Evolutionary conservation across 371 early-diverging fungal species (phyloP), one percentile per base, ranked within the genome.

Genomic region (Mucor piriformis): DNA sequence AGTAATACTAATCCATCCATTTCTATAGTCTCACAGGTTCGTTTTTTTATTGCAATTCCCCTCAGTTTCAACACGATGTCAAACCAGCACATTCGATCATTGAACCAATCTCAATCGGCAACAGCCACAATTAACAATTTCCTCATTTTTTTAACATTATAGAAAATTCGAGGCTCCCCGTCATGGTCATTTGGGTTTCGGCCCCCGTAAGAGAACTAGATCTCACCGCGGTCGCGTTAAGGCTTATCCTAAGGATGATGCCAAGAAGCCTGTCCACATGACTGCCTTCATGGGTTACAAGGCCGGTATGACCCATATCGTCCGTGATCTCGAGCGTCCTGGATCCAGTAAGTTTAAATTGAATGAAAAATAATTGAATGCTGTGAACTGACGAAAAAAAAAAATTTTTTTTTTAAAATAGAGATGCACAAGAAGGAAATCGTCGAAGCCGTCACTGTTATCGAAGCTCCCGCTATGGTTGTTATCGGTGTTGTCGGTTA

Each of bases 291-390:
- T 99, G 77, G 98, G 92, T 69, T 99, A 99, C 94, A 99, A 99
- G 94, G 99, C 97, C 59, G 99, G 99, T 79, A 99, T 99, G 99
- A 97, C 99, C 78, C 99, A 99, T 88, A 91, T 99, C 74, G 96
- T 99, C 67, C 94, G 99, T 72, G 97, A 97, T 77, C 82, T 97
- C 74, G 96, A 96, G 72, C 91, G 96, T 78, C 96, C 97, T 66
- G 96, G 95, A 60, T 94, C 96, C 84, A 97, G 86, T 85, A 77
- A 82, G 88, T 77, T 46, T 1, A 20, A 21, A 21, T 20, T 43
- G 16, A 43, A n/a, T n/a, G n/a, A n/a, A n/a, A n/a, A n/a, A n/a
- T n/a, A n/a, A n/a, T n/a, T n/a, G n/a, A n/a, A n/a, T n/a, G n/a
- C n/a, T n/a, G n/a, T n/a, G n/a, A n/a, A n/a, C n/a, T 43, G 43